Evolutionary conservation across 2,329 filamentous ascomycete genomes (phyloP).

Genomic region (Aspergillus novofumigatus): DNA sequence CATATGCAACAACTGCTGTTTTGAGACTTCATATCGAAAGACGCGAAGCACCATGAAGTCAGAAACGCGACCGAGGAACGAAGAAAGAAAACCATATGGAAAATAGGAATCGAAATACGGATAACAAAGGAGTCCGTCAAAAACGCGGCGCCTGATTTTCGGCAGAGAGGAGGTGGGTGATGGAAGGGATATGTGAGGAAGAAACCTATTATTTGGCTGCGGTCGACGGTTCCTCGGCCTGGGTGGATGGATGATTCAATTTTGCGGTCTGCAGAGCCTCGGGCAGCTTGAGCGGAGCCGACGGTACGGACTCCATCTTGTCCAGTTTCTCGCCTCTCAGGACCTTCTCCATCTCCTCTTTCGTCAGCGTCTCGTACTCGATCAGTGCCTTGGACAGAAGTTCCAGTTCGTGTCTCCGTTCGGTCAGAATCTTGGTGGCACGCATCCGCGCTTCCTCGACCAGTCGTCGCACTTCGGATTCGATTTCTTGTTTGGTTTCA

Average conservation of each 20-base stretch:
- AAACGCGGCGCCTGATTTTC: not conserved
- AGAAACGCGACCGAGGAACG: conserved; percentile 1
- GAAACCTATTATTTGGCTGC: conserved; percentile 18
- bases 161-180: not conserved
- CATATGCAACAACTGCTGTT: conserved; percentile 1
- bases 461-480: conserved; percentile 79
- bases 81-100: not conserved
- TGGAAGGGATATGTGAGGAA: not conserved
- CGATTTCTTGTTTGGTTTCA: conserved; percentile 81
- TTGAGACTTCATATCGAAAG: not conserved
- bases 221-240: conserved; percentile 17
- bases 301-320: conserved; percentile 55
- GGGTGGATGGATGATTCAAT: conserved; percentile 20
- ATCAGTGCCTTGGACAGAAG: conserved; percentile 82
- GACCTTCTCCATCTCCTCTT: conserved; percentile 85
- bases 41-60: not conserved
- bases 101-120: not conserved
- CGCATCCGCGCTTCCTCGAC: conserved; percentile 77
- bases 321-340: conserved; percentile 79
- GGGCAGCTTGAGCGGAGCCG: conserved; percentile 63
- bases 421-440: conserved; percentile 65
- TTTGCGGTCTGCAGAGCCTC: conserved; percentile 38
- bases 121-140: not conserved
- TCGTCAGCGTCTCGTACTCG: conserved; percentile 88
- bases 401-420: conserved; percentile 80